A percentile compares a stretch with the other conserved stretches of the same genome.
Evolutionary conservation across 306 rosid species (phyloP).

Genomic region (Cucurbita maxima): DNA sequence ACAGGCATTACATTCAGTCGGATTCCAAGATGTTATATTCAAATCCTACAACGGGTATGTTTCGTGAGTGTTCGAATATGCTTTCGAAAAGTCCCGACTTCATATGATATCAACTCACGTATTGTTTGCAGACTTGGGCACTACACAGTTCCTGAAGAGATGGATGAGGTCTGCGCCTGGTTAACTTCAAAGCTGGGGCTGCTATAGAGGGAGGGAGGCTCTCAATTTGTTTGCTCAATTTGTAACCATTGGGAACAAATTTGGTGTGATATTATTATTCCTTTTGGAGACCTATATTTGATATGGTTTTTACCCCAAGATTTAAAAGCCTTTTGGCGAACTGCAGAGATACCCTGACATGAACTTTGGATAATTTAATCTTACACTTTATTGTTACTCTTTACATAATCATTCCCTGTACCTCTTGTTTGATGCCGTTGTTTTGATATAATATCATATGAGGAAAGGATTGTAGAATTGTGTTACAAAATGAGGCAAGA

Average conservation of each 20-base stretch:
- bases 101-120: neutral
- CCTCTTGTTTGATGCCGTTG: neutral
- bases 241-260: neutral
- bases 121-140: slow-evolving; percentile 69
- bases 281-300: neutral
- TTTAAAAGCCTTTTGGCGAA: neutral
- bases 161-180: slow-evolving; percentile 82
- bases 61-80: neutral
- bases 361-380: neutral
- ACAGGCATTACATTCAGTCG: slow-evolving; percentile 29
- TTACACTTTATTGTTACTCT: neutral
- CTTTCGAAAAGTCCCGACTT: no score
- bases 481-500: neutral
- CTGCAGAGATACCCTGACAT: neutral
- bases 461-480: neutral
- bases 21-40: slow-evolving; percentile 63
- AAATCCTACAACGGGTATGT: slow-evolving; percentile 64
- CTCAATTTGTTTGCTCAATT: neutral
- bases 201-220: slow-evolving; percentile 11
- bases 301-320: neutral
- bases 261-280: neutral
- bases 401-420: neutral
- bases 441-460: neutral
- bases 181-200: slow-evolving; percentile 61
- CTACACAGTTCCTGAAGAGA: slow-evolving; percentile 82